These are phyloP conservation scores for Globisporangium camurandrum DNA, from an alignment of 352 stramenopile genomes.

Conservation along the genomic window DNA sequence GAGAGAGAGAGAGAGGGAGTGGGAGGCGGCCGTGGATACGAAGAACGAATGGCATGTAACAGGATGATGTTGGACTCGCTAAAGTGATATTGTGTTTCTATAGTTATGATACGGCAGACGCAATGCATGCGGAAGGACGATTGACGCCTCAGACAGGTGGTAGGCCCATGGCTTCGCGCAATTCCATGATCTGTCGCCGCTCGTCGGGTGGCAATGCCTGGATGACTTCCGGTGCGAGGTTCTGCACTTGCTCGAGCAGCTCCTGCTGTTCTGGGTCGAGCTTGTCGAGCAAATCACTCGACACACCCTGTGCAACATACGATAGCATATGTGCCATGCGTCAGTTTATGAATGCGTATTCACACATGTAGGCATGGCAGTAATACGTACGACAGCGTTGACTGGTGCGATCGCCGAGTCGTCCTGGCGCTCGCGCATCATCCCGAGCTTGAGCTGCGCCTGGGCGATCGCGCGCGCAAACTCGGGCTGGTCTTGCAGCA, in stretches of 20 bases:
- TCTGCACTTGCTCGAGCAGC: slow-evolving; percentile 73
- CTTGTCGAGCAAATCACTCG: slow-evolving; percentile 56
- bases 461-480: slow-evolving; percentile 64
- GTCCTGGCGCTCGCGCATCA: slow-evolving; percentile 44
- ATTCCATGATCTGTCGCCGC: slow-evolving; percentile 77
- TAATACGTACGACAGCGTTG: slow-evolving; percentile 35
- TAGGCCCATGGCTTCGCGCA: slow-evolving; percentile 71
- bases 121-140: too few species aligned
- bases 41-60: too few species aligned
- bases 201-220: slow-evolving; percentile 64
- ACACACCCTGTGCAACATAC: slow-evolving; percentile 28
- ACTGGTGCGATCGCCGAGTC: slow-evolving; percentile 21
- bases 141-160: slow-evolving; percentile 31
- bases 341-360: not conserved
- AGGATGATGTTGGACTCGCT: too few species aligned
- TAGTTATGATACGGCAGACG: too few species aligned
- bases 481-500: slow-evolving; percentile 72
- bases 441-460: slow-evolving; percentile 62
- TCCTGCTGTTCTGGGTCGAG: slow-evolving; percentile 74
- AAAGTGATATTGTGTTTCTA: too few species aligned
- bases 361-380: not conserved
- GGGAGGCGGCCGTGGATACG: too few species aligned
- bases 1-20: too few species aligned
- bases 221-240: slow-evolving; percentile 74
- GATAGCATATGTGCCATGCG: not conserved